Percentiles rank a stretch among this genome's conserved stretches.
phyloP scores from a whole-genome alignment of 352 stramenopile genomes.

The Thraustochytrium sp. region DNA sequence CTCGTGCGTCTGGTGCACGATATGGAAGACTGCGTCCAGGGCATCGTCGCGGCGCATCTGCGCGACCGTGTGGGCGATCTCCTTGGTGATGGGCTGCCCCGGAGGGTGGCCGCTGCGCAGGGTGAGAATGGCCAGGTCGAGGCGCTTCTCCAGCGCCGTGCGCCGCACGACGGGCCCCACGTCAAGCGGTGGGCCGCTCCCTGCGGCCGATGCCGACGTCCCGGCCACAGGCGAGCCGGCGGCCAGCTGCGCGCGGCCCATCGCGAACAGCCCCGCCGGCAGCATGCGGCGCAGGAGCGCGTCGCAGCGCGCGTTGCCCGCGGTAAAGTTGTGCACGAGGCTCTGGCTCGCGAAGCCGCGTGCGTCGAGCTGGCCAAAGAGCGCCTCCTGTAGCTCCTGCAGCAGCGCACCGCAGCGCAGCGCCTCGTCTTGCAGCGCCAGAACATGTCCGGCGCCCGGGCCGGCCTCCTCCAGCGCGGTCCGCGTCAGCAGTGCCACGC shows the following conservation, averaged over 20 bases:
- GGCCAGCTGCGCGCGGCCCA: neutral
- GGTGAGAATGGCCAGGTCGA: neutral
- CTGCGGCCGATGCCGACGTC: slow-evolving; percentile 20
- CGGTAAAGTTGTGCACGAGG: slow-evolving; percentile 90
- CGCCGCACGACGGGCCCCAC: slow-evolving; percentile 50
- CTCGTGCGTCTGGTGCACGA: slow-evolving; percentile 80
- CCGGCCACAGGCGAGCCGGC: neutral
- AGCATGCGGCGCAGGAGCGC: slow-evolving; percentile 79
- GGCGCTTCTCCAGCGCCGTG: slow-evolving; percentile 47
- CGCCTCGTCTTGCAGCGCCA: slow-evolving; percentile 70
- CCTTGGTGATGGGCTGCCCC: neutral
- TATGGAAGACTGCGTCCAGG: slow-evolving; percentile 88
- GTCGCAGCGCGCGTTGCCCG: slow-evolving; percentile 73
- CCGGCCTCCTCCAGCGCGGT: neutral
- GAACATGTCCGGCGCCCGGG: neutral
- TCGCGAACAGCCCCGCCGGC: slow-evolving; percentile 71
- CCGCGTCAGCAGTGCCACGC: neutral
- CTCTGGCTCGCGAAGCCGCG: slow-evolving; percentile 85
- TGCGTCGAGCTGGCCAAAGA: slow-evolving; percentile 84
- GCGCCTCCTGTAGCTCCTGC: slow-evolving; percentile 77
- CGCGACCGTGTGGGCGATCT: neutral
- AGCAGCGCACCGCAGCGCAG: slow-evolving; percentile 85
- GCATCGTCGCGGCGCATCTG: slow-evolving; percentile 63
- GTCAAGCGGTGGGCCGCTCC: slow-evolving; percentile 53
- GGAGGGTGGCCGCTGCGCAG: neutral